phyloP scores from a whole-genome alignment of 768 basidiomycete genomes.

The Psilocybe subaeruginosa region DNA sequence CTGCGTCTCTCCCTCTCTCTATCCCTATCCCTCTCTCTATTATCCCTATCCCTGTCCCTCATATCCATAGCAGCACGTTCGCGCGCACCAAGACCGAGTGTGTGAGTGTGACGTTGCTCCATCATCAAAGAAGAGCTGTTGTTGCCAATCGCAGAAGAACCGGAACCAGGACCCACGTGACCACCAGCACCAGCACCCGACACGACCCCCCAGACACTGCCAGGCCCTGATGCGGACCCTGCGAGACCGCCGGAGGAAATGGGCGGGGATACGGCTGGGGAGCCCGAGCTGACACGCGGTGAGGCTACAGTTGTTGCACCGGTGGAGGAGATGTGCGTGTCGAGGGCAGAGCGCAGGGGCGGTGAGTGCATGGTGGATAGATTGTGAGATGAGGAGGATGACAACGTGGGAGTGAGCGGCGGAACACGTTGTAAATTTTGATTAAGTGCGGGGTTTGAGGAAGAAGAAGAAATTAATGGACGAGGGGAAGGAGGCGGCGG shows the following conservation, averaged over 20 bases:
- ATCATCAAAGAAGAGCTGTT: background rate
- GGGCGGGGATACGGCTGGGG: slow-evolving; percentile 8
- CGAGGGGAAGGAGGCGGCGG: slow-evolving; percentile 24
- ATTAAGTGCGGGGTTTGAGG: background rate
- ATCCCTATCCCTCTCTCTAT: slow-evolving; percentile 13
- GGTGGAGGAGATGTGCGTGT: background rate
- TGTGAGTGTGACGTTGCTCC: slow-evolving; percentile 5
- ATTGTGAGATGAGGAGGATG: background rate
- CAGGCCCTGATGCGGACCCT: background rate
- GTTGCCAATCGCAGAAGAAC: background rate
- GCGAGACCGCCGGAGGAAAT: background rate
- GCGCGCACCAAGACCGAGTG: background rate
- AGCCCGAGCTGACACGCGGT: slow-evolving; percentile 11
- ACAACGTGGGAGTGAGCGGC: background rate
- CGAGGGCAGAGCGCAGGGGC: background rate
- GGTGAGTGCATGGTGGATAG: background rate
- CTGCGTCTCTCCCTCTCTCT: slow-evolving; percentile 7
- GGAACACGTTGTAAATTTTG: slow-evolving; percentile 1
- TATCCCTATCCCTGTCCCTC: slow-evolving; percentile 7
- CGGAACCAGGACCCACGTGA: background rate
- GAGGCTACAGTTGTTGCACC: background rate
- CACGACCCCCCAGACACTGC: background rate
- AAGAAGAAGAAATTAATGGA: background rate
- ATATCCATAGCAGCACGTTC: background rate
- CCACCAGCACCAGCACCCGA: background rate